Conservation (phyloP, 78 protist species). For the Chrysochromulina parva region DNA sequence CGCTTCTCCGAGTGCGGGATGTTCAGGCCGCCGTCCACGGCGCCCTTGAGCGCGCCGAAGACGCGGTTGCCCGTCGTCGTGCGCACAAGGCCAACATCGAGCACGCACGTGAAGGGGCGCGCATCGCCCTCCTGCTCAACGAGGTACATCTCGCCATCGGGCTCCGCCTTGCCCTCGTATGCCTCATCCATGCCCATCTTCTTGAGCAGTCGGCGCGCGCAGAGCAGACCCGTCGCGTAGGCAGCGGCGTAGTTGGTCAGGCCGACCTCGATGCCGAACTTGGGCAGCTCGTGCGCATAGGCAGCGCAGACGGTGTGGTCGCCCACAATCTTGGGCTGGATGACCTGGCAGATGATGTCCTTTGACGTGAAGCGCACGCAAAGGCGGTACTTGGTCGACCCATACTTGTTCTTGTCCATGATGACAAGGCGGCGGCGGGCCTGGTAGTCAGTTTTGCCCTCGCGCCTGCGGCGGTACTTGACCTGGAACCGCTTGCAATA, state of each 20-base stretch:
- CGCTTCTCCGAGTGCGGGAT: slow-evolving; percentile 94
- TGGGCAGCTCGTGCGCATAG: slow-evolving; percentile 59
- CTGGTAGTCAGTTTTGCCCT: slow-evolving; percentile 98
- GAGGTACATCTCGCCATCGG: slow-evolving; percentile 59
- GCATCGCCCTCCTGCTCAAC: not conserved
- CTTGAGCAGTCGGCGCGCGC: slow-evolving; percentile 93
- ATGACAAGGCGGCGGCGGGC: slow-evolving; percentile 87
- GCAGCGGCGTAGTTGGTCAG: slow-evolving; percentile 96
- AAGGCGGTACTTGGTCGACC: slow-evolving; percentile 96
- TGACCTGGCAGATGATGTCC: slow-evolving; percentile 91
- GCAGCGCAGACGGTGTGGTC: slow-evolving; percentile 74
- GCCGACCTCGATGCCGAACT: slow-evolving; percentile 72
- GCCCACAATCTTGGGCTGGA: slow-evolving; percentile 86
- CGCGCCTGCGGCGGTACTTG: slow-evolving; percentile 85
- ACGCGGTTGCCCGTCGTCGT: slow-evolving; percentile 96
- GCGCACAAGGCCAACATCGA: slow-evolving; percentile 88
- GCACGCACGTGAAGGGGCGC: slow-evolving; percentile 39
- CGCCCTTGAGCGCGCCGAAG: slow-evolving; percentile 92
- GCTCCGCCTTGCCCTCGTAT: slow-evolving; percentile 47
- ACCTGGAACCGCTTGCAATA: slow-evolving; percentile 96
- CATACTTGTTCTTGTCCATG: slow-evolving; percentile 96
- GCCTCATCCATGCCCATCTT: slow-evolving; percentile 80
- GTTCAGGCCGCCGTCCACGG: slow-evolving; percentile 97
- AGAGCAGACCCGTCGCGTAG: slow-evolving; percentile 86
- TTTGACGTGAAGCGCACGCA: slow-evolving; percentile 92